Base-by-base conservation (phyloP, 352 stramenopile species). In the Saprolegnia parasitica region DNA sequence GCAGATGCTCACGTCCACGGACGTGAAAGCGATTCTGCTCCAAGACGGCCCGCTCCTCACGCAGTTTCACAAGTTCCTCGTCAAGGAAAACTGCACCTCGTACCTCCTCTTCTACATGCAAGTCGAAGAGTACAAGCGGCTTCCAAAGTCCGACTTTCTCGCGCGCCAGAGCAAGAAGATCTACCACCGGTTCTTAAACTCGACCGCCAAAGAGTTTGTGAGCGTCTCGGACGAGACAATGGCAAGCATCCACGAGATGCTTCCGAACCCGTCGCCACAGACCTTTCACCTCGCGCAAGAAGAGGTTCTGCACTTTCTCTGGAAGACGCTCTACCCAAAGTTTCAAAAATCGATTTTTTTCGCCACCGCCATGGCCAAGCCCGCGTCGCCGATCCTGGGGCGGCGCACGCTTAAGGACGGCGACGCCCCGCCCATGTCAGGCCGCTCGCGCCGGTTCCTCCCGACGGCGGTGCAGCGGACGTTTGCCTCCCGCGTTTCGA, bases 101-200 rank as follows among this genome's bases (percentile, higher is more conserved):
- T 81, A 91, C 63, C 67, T 89, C 42, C 84, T 83, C 61, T 89
- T 91, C 46, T 91, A 89, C 80, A 87, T 86, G 55, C 81, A 91
- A 56, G 84, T 91, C 40, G 65, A 76, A 26, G 83, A 74, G 23
- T 91, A 88, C 65, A 81, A 91, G 74, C 80, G 88, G 42, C 83
- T 91, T 40, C 83, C 83, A n/a, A 91, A 81, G 1, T 89, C 83
- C 0, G 81, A 91, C 66, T 91, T 89, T 54, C 71, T 91, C 45
- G 77, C 73, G 20, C 78, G 83, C 5, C 81, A 89, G 62, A 81
- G 78, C 16, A 83, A 83, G 62, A 91, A 89, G 68, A 61, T 91
- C 6, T 87, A 81, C 67, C 75, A 79, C 24, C 78, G 81, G 0
- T 91, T 91, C 74, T 87, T 81, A 29, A 80, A 91, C 26, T 73